Evolutionary conservation across 2,329 filamentous ascomycete genomes (phyloP).

Genomic region (Westerdykella ornata): DNA sequence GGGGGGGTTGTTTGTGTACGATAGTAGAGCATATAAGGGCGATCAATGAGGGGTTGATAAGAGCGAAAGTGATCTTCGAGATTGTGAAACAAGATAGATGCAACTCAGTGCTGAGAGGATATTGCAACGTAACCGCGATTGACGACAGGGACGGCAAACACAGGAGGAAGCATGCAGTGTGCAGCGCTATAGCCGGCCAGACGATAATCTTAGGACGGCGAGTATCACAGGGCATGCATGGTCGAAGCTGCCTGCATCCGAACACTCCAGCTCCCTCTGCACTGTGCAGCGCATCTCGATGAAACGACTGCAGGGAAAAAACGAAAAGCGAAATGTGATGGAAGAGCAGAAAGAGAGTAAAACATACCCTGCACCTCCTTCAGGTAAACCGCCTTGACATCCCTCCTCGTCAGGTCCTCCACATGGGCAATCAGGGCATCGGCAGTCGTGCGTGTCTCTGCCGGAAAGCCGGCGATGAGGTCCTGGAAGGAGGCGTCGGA

Average conservation of each 20-base stretch:
- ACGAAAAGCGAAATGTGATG: no score
- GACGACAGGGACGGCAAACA: constrained; percentile 7
- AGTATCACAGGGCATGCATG: no score
- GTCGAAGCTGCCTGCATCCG: no score
- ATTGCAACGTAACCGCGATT: constrained; percentile 12
- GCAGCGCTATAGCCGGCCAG: no score
- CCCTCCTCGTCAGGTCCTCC: constrained; percentile 60
- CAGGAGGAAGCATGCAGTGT: neutral
- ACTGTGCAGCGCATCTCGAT: no score
- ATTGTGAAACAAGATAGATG: no score
- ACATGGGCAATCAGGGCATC: constrained; percentile 60
- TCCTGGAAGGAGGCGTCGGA: constrained; percentile 55
- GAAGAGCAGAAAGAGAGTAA: constrained; percentile 5
- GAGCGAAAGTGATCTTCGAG: neutral
- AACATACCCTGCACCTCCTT: constrained; percentile 61
- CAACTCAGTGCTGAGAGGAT: no score
- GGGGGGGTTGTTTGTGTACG: constrained; percentile 1
- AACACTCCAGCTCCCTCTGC: no score
- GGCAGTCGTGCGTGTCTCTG: constrained; percentile 54
- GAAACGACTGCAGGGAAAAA: no score
- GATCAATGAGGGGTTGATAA: constrained; percentile 3
- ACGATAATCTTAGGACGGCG: no score
- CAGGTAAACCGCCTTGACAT: constrained; percentile 69
- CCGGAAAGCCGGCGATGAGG: constrained; percentile 66
- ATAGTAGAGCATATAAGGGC: neutral